Percentiles rank a stretch among this genome's conserved stretches.
phyloP scores from a whole-genome alignment of 2,329 filamentous ascomycete species.

The Fusarium tricinctum region DNA sequence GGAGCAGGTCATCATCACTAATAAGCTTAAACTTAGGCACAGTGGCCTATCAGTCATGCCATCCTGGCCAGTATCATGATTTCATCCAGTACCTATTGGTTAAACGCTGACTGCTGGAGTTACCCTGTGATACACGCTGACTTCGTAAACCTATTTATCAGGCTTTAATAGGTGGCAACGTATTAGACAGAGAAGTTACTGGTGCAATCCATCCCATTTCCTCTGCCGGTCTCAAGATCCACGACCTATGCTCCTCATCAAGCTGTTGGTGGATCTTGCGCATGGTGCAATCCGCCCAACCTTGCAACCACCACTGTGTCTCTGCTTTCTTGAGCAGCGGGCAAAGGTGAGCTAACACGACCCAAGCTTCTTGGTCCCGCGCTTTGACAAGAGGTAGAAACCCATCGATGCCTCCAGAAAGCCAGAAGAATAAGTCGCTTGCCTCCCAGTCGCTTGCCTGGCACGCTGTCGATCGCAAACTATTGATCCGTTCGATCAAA shows the following conservation, averaged over 20 bases:
- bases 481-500: neutral
- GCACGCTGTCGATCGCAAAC: neutral
- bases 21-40: too few relatives aligned
- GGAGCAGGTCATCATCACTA: too few relatives aligned
- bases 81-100: too few relatives aligned
- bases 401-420: neutral
- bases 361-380: neutral
- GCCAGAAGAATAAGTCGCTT: constrained; percentile 5
- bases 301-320: constrained; percentile 4
- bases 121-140: too few relatives aligned
- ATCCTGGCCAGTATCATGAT: too few relatives aligned
- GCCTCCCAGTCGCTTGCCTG: neutral
- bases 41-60: too few relatives aligned
- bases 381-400: neutral
- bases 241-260: constrained; percentile 5
- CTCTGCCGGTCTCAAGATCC: neutral
- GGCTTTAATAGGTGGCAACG: neutral
- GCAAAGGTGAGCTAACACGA: neutral
- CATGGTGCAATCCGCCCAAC: constrained; percentile 3
- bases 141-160: neutral
- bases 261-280: neutral
- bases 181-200: neutral
- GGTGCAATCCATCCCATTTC: constrained; percentile 3
- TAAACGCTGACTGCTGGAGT: too few relatives aligned
- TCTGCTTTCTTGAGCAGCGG: neutral